Evolutionary conservation across 2,329 filamentous ascomycete genomes (phyloP), one percentile per base, ranked within the genome.

Genomic region (Pestalotiopsis fici): DNA sequence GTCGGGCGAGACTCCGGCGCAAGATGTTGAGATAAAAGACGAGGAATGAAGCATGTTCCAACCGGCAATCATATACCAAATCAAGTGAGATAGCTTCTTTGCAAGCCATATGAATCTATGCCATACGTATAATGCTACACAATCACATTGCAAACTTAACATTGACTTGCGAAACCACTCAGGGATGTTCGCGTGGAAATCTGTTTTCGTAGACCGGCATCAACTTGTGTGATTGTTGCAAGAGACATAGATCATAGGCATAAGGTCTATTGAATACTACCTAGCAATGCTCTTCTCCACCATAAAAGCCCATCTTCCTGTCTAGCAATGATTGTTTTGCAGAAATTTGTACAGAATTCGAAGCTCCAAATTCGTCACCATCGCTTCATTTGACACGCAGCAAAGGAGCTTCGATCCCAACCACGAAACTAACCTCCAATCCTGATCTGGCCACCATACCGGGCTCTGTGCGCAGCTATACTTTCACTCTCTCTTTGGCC

Each of bases 381-480:
- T 57, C 9, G 11, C 23, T 57, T 21, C 23, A 12, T 21, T 13
- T 12, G 18, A 13, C 27, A 23, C 55, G 6, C 55, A 27, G 25
- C n/a, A n/a, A 57, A 57, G 55, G 27, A 35, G 31, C 31, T 35
- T 21, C 23, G 21, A 61, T 35, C 13, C 28, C 31, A n/a, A 61
- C 28, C 13, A n/a, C 25, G 12, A 18, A 3, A 3, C 21, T 61
- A 15, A 12, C 28, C n/a, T 21, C 43, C 18, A 50, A 18, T n/a
- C 21, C 43, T 50, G 7, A 50, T 21, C 43, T 50, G 43, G 43
- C 18, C 18, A 50, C 55, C 31, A 47, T 57, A n/a, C 63, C 68
- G 71, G 66, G 71, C 70, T 25, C 69, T 61, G 67, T 69, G 72
- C 4, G 70, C 67, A 57, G 71, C 70, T 50, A 69, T 23, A 39